Conservation (phyloP, 2,329 filamentous ascomycete species). For the Clarireedia monteithiana region DNA sequence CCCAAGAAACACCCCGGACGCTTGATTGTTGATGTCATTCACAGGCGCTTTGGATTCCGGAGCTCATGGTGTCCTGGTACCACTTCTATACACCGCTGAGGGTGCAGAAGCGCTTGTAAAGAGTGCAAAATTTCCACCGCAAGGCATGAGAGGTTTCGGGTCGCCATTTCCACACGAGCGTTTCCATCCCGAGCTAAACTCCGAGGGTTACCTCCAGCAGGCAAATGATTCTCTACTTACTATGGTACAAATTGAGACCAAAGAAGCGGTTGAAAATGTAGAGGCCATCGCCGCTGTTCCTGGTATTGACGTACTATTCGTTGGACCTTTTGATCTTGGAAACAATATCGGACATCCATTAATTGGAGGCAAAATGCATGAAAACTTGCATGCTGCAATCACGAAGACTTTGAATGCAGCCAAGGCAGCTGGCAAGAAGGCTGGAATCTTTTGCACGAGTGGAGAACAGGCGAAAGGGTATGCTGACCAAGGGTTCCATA, state of each 20-base stretch:
- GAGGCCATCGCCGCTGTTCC: conserved; percentile 54
- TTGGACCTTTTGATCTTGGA: conserved; percentile 60
- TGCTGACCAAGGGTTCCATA: conserved; percentile 51
- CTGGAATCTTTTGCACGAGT: conserved; percentile 49
- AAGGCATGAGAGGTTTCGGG: conserved; percentile 46
- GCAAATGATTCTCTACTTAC: conserved; percentile 51
- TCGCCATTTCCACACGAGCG: conserved; percentile 46
- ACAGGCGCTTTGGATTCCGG: conserved; percentile 46
- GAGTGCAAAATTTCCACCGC: conserved; percentile 48
- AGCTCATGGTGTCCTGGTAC: conserved; percentile 49
- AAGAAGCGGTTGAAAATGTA: conserved; percentile 50
- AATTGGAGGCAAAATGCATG: conserved; percentile 49
- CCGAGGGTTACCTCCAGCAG: conserved; percentile 48
- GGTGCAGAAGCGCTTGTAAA: conserved; percentile 43
- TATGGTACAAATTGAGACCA: conserved; percentile 62
- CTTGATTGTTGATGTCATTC: conserved; percentile 23
- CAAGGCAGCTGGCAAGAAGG: conserved; percentile 56
- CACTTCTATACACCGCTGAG: conserved; percentile 45
- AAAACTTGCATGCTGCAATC: conserved; percentile 52
- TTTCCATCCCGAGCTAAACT: conserved; percentile 39
- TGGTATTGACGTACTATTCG: conserved; percentile 55
- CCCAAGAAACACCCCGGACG: conserved; percentile 29
- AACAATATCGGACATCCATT: conserved; percentile 56
- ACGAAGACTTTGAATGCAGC: conserved; percentile 49
- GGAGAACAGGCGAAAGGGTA: conserved; percentile 49